Base-by-base conservation (phyloP, 495 filamentous ascomycete genomes). In the Hypoxylon lienhwacheense region DNA sequence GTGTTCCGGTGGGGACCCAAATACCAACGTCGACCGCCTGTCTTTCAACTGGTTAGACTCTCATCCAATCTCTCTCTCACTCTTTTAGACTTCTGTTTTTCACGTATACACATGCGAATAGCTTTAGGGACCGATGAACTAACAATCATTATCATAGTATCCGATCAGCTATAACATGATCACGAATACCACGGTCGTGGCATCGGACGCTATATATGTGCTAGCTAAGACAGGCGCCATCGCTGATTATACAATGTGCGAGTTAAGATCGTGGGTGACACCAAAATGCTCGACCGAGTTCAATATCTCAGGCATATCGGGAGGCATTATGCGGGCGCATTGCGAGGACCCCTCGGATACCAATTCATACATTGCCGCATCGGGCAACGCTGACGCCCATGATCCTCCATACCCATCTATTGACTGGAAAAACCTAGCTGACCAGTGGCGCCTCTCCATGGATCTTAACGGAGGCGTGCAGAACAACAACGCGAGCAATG, bases 131-230 rank as follows among this genome's bases (percentile, higher is more conserved):
- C 21, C 2, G 10, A 2, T 6, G 7, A 35, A 15, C 37, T 55
- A 36, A 55, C 28, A 1, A 39, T 11, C 17, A 7, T 11, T 19
- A 7, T 7, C 15, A 32, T 26, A 79, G 56, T 73, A 73, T 8
- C 87, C 87, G 0, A 56, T 66, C 5, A 63, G 76, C 1, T 83
- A 76, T 69, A 89, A 90, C 66, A 86, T 86, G 1, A 73, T 90
- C 26, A 64, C 81, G 48, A 87, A 88, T 44, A 77, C 75, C 0
- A 55, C 56, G 1, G 40, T 55, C 0, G 10, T n/a, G 17, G 61
- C 59, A 10, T 63, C 75, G 5, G 73, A 83, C 45, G 67, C 82
- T 0, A 68, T 89, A 0, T 90, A 89, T 59, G 31, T 90, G 0
- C 74, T 91, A 1, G 84, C 79, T 15, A 79, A 81, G n/a, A 63